These are phyloP conservation scores for Colletotrichum sp. DNA, from an alignment of 2,329 filamentous ascomycete genomes.

Conservation along the genomic window DNA sequence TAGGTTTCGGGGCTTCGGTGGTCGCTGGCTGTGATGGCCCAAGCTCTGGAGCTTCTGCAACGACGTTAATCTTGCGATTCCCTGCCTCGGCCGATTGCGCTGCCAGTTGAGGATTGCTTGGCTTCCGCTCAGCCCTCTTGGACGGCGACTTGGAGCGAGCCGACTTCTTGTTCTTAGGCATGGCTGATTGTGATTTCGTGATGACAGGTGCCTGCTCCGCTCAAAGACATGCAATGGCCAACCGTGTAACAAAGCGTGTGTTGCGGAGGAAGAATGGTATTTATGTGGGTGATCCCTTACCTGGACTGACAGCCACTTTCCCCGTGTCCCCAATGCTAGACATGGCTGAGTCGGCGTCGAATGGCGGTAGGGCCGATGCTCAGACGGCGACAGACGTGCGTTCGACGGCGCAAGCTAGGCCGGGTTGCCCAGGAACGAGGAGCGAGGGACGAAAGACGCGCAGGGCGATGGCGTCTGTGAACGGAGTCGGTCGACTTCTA, in stretches of 20 bases:
- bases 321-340: constrained; percentile 18
- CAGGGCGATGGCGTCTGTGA: background rate
- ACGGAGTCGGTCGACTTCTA: background rate
- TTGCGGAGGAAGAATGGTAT: background rate
- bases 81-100: constrained; percentile 1
- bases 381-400: constrained; percentile 15
- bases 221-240: background rate
- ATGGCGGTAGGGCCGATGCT: constrained; percentile 10
- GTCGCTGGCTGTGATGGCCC: background rate
- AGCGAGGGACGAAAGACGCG: background rate
- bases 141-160: constrained; percentile 7
- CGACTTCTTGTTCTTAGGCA: constrained; percentile 20
- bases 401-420: constrained; percentile 1
- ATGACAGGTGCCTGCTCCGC: background rate
- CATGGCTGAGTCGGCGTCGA: constrained; percentile 17
- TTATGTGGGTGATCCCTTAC: constrained; percentile 13
- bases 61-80: constrained; percentile 13
- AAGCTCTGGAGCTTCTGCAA: constrained; percentile 21
- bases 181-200: background rate
- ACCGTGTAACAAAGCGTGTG: too few relatives aligned
- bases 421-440: background rate
- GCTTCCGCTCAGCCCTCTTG: background rate
- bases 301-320: constrained; percentile 17
- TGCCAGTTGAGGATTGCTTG: constrained; percentile 15
- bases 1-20: background rate